These are phyloP conservation scores for Nothopassalora personata DNA, from an alignment of 2,329 filamentous ascomycete species.

Conservation along the genomic window DNA sequence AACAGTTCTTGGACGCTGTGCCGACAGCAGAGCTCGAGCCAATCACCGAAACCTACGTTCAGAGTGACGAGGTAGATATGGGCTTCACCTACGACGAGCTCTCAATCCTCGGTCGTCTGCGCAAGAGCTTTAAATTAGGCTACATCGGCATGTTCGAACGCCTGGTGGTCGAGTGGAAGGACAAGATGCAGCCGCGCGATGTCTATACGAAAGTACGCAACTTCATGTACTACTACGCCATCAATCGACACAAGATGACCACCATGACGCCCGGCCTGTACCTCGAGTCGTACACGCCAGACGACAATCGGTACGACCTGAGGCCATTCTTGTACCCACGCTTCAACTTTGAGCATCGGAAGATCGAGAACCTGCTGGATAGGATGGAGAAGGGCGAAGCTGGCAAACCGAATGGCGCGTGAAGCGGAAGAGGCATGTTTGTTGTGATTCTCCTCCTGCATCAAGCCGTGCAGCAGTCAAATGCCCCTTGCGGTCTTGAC, in stretches of 20 bases:
- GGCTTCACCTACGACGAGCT: conserved; percentile 53
- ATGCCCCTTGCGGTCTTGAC: neutral
- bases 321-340: conserved; percentile 52
- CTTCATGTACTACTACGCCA: conserved; percentile 53
- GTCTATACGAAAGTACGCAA: conserved; percentile 41
- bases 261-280: conserved; percentile 56
- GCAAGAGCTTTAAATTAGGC: conserved; percentile 52
- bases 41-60: conserved; percentile 57
- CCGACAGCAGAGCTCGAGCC: conserved; percentile 54
- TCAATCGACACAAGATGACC: conserved; percentile 63
- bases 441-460: neutral
- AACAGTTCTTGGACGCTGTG: conserved; percentile 57
- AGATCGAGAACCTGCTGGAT: conserved; percentile 45
- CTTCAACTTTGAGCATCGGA: conserved; percentile 44
- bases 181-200: conserved; percentile 28
- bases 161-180: conserved; percentile 48
- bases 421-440: neutral
- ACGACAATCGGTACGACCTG: conserved; percentile 53
- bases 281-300: conserved; percentile 44
- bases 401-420: neutral
- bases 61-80: conserved; percentile 53
- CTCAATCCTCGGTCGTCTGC: conserved; percentile 47
- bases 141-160: conserved; percentile 52
- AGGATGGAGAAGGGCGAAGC: conserved; percentile 31
- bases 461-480: neutral